A percentile compares a stretch with the other conserved stretches of the same genome.
Evolutionary conservation across 169 alveolate species (phyloP).

Genomic region (Plasmodium berghei): DNA sequence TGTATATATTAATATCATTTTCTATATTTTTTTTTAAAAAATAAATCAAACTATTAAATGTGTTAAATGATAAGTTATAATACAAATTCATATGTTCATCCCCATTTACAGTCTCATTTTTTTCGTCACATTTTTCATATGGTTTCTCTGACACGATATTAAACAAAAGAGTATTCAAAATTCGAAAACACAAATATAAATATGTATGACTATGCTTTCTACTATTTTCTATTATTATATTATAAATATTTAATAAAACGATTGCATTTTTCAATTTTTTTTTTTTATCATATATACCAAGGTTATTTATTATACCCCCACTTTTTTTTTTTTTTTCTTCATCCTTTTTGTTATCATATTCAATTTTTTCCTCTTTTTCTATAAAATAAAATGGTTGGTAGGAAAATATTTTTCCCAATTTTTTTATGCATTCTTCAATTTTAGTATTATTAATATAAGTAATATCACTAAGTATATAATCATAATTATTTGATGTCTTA

Average conservation of each 20-base stretch:
- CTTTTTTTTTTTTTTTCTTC: not conserved
- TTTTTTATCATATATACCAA: slow-evolving; percentile 49
- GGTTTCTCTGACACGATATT: not conserved
- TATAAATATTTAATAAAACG: slow-evolving; percentile 59
- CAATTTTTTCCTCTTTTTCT: not conserved
- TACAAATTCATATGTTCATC: not conserved
- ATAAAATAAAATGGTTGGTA: not conserved
- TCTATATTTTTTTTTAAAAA: slow-evolving; percentile 48
- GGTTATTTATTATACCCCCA: slow-evolving; percentile 11
- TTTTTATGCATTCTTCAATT: slow-evolving; percentile 35
- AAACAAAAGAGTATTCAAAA: slow-evolving; percentile 47
- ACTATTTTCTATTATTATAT: slow-evolving; percentile 49
- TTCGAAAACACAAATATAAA: slow-evolving; percentile 60
- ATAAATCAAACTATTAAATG: slow-evolving; percentile 26
- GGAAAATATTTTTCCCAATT: slow-evolving; percentile 16
- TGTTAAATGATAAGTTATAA: slow-evolving; percentile 34
- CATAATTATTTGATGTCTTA: not conserved
- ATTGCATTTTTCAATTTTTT: slow-evolving; percentile 54
- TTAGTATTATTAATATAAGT: slow-evolving; percentile 24
- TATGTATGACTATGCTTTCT: slow-evolving; percentile 49
- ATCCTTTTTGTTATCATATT: not conserved
- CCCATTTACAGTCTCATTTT: not conserved
- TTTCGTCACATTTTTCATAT: not conserved
- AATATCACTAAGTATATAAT: not conserved
- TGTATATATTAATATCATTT: slow-evolving; percentile 58